Percentiles rank a stretch among this genome's conserved stretches.
Evolutionary conservation across 2,329 filamentous ascomycete genomes (phyloP).

Genomic region (Ceratocystis smalleyi): DNA sequence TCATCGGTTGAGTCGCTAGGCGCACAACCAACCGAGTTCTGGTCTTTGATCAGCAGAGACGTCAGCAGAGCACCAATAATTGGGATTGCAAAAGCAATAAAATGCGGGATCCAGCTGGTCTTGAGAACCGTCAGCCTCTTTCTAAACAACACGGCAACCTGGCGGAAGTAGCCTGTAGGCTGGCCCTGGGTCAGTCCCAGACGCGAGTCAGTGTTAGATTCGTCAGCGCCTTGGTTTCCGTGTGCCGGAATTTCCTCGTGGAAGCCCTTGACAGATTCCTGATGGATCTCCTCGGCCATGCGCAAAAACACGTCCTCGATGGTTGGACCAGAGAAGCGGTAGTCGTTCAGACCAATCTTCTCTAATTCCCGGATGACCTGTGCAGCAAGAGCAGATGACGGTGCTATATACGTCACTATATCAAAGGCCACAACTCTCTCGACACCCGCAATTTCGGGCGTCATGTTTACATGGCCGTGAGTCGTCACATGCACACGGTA

Average conservation of each 20-base stretch:
- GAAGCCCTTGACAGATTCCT: constrained; percentile 8
- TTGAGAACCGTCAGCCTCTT: constrained; percentile 67
- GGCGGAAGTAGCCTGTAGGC: constrained; percentile 51
- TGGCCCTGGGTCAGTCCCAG: constrained; percentile 51
- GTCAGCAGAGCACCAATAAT: constrained; percentile 66
- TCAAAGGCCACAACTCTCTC: constrained; percentile 48
- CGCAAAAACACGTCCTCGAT: constrained; percentile 88
- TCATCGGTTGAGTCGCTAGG: constrained; percentile 25
- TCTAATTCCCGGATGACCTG: constrained; percentile 57
- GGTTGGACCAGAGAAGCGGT: constrained; percentile 74
- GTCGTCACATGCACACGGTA: constrained; percentile 63
- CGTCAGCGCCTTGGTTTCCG: constrained; percentile 18
- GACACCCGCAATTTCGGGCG: constrained; percentile 39
- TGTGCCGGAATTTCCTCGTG: constrained; percentile 27
- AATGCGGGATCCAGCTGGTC: constrained; percentile 61
- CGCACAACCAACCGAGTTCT: constrained; percentile 23
- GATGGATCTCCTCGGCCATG: constrained; percentile 60
- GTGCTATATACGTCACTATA: constrained; percentile 55
- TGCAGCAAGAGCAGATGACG: constrained; percentile 54
- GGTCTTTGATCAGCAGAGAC: constrained; percentile 54
- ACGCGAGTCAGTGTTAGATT: constrained; percentile 21
- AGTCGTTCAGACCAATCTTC: constrained; percentile 50
- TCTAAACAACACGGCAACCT: constrained; percentile 57
- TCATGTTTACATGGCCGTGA: constrained; percentile 17
- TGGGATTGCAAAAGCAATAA: constrained; percentile 60